Conservation (phyloP, 2,329 filamentous ascomycete species). For the Epichloe baconii region DNA sequence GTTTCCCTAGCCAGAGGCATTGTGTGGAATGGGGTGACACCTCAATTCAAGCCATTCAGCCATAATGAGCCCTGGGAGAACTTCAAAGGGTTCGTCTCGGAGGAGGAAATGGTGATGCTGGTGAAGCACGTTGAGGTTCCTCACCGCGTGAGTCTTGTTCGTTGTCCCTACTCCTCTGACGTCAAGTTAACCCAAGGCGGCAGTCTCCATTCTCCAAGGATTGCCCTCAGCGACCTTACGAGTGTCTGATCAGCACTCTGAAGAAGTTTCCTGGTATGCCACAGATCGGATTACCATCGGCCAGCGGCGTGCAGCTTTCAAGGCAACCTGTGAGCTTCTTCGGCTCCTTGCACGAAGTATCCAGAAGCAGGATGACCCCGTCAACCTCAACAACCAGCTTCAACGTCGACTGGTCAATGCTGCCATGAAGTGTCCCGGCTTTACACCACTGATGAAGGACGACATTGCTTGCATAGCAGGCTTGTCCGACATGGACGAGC, state of each 20-base stretch:
- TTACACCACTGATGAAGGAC: constrained; percentile 48
- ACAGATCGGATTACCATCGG: constrained; percentile 42
- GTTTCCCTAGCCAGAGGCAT: constrained; percentile 44
- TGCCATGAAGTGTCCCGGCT: constrained; percentile 45
- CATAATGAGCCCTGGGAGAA: constrained; percentile 31
- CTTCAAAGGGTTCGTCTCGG: constrained; percentile 47
- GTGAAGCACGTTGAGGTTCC: constrained; percentile 50
- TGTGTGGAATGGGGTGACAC: constrained; percentile 36
- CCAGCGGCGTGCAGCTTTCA: constrained; percentile 41
- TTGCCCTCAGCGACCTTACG: constrained; percentile 51
- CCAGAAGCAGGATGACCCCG: constrained; percentile 22
- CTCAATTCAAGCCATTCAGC: constrained; percentile 24
- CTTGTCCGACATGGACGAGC: constrained; percentile 22
- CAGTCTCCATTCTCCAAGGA: constrained; percentile 47
- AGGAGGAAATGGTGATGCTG: constrained; percentile 51
- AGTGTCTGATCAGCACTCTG: constrained; percentile 51
- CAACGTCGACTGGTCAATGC: constrained; percentile 38
- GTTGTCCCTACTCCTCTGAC: background rate
- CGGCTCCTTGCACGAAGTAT: constrained; percentile 30
- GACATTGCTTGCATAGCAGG: constrained; percentile 34
- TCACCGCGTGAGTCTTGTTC: constrained; percentile 37
- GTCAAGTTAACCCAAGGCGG: constrained; percentile 2
- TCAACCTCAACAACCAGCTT: constrained; percentile 39
- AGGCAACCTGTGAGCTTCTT: constrained; percentile 36
- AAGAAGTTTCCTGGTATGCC: constrained; percentile 49